Evolutionary conservation across 192 early-diverging fungal genomes (phyloP), one percentile per base, ranked within the genome.

Genomic region (Helicostylum pulchrum): DNA sequence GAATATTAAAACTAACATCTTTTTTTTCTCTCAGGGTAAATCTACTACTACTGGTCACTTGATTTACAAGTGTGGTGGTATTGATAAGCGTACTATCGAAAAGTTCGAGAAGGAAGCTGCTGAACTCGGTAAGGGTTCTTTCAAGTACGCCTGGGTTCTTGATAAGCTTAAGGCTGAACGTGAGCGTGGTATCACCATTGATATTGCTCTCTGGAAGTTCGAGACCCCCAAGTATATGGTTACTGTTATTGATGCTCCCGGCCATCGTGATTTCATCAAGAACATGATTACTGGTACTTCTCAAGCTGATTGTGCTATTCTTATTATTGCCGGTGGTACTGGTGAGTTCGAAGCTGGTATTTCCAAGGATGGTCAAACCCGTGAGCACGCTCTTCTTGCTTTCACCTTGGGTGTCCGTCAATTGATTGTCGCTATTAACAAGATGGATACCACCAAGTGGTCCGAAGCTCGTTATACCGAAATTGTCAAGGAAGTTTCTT

Each of bases 221-320:
- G 92, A 94, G 83, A 97, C 96, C 63, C 88, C 90, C 79, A 92
- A 95, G 85, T 95, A 86, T 85, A 55, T 50, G 31, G 67, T 95
- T 75, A 98, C 94, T 83, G 90, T 98, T 82, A 97, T 98, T 78
- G 95, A 98, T 80, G 95, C 96, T 79, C 96, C 96, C 53, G 96
- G 96, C 61, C 96, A 98, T 88, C 89, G 96, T 81, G 95, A 98
- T 87, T 98, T 98, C 90, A 97, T 98, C 87, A 97, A 97, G 86
- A 98, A 98, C 92, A 98, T 94, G 95, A 97, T 97, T 78, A 94
- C 96, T 78, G 96, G 96, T 85, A 93, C 96, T 72, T 94, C 92
- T 70, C 94, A 94, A 80, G 96, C 94, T 65, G 96, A 98, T 78
- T 94, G 92, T 78, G 96, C 90, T 78, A 89, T 98, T 77, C 92